Evolutionary conservation across 352 stramenopile genomes (phyloP), one percentile per base, ranked within the genome.

Genomic region (Pythium sp.): DNA sequence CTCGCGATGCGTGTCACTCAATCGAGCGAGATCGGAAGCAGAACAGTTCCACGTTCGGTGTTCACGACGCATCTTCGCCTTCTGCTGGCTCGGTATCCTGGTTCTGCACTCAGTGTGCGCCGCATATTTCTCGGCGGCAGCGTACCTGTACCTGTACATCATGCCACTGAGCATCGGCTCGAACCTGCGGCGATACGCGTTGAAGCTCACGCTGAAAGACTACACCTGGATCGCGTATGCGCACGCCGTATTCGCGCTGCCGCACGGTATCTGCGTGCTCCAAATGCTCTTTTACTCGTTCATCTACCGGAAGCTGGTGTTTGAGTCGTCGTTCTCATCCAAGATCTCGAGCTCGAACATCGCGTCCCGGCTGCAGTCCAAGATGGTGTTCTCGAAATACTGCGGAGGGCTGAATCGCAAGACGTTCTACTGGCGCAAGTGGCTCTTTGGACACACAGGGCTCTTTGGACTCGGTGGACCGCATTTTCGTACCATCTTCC

Each of bases 401-500:
- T 59, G 47, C 30, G 18, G 24, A 18, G 3, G 8, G 7, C 30
- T 58, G 14, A 57, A n/a, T 34, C 58, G 7, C 2, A 61, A 66
- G 57, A 20, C 26, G n/a, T 69, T 69, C 30, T 63, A 53, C 55
- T 70, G 65, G 65, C 65, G 65, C 65, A 70, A 65, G 47, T 65
- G 49, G 51, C 26, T 72, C 36, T 72, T 72, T 20, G 67, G 67
- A 6, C 58, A 68, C 49, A 63, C 63, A 2, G 65, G 69, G 2
- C 30, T 76, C 43, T 74, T 79, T 26, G 70, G 72, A 5, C 63
- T 79, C 28, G 63, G 64, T 4, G 66, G 63, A 22, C n/a, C 58
- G 18, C 58, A 79, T 47, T 76, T 79, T 26, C 69, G 69, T n/a
- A 64, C 65, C 9, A 46, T 75, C 26, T 66, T 70, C 9, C 47